Conservation (phyloP, 495 filamentous ascomycete genomes). For the Penicillium salamii region DNA sequence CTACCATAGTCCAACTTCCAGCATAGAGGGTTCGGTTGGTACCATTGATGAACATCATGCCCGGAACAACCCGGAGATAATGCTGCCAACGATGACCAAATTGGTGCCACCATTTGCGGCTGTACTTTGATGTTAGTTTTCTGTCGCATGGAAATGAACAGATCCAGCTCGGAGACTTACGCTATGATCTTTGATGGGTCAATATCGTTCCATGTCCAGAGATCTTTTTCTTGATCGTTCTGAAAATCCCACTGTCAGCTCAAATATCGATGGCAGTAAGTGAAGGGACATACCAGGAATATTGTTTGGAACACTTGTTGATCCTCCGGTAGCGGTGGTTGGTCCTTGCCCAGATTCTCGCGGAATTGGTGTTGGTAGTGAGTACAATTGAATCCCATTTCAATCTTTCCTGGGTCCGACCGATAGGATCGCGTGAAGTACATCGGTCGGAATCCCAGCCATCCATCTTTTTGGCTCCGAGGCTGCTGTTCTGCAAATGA, state of each 20-base stretch:
- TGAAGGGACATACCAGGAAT: slow-evolving; percentile 55
- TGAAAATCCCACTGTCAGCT: no score
- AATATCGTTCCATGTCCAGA: slow-evolving; percentile 75
- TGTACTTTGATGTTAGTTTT: background rate
- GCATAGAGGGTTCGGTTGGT: slow-evolving; percentile 66
- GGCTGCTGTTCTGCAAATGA: slow-evolving; percentile 49
- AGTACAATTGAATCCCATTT: slow-evolving; percentile 85
- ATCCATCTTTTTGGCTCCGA: slow-evolving; percentile 31
- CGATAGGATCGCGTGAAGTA: slow-evolving; percentile 74
- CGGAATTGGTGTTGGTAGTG: slow-evolving; percentile 85
- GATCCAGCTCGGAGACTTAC: no score
- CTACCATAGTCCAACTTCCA: slow-evolving; percentile 74
- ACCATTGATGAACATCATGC: slow-evolving; percentile 80
- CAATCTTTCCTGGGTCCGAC: slow-evolving; percentile 63
- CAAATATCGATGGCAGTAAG: no score
- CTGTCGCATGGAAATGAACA: no score
- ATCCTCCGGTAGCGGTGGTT: slow-evolving; percentile 43
- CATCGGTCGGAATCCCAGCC: slow-evolving; percentile 68
- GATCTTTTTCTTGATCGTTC: slow-evolving; percentile 59
- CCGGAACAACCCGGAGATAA: slow-evolving; percentile 71
- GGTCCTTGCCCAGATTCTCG: slow-evolving; percentile 37
- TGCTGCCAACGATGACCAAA: slow-evolving; percentile 80
- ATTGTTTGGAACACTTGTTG: slow-evolving; percentile 81
- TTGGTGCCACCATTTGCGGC: slow-evolving; percentile 82
- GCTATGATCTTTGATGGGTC: slow-evolving; percentile 63